Conservation (phyloP, 768 basidiomycete species). For the Amanita polypyramis region DNA sequence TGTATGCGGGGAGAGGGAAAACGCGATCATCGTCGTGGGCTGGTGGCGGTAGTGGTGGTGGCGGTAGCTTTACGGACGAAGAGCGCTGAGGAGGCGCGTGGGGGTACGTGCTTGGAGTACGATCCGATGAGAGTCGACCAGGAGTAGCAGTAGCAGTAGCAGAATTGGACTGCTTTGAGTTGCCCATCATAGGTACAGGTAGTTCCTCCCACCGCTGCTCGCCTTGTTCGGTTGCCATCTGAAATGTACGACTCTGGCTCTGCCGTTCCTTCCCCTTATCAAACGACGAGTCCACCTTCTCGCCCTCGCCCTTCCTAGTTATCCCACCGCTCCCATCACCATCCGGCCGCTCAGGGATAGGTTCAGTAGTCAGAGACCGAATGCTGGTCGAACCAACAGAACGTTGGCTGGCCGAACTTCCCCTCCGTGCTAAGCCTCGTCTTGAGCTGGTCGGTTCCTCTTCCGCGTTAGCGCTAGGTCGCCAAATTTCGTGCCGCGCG, state of each 20-base stretch:
- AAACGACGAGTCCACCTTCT: background rate
- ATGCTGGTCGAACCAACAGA: constrained; percentile 6
- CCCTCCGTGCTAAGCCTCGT: constrained; percentile 3
- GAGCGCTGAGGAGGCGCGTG: background rate
- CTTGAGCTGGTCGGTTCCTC: background rate
- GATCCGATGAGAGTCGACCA: background rate
- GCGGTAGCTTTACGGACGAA: background rate
- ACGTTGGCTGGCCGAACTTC: constrained; percentile 6
- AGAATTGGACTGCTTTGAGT: background rate
- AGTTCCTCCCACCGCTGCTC: background rate
- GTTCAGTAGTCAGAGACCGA: constrained; percentile 5
- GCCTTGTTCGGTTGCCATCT: background rate
- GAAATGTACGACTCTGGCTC: constrained; percentile 2
- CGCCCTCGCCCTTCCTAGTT: background rate
- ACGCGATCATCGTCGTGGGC: constrained; percentile 1
- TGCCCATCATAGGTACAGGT: background rate
- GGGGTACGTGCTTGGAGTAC: background rate
- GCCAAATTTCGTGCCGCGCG: constrained; percentile 6
- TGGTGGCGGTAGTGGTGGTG: too few species aligned
- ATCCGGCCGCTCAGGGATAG: constrained; percentile 5
- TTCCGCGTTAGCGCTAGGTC: background rate
- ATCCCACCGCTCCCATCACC: background rate
- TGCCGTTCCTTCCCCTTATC: constrained; percentile 7
- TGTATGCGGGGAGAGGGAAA: background rate
- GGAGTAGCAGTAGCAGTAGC: too few species aligned